phyloP scores from a whole-genome alignment of 345 rosid genomes.

The Sonneratia alba region DNA sequence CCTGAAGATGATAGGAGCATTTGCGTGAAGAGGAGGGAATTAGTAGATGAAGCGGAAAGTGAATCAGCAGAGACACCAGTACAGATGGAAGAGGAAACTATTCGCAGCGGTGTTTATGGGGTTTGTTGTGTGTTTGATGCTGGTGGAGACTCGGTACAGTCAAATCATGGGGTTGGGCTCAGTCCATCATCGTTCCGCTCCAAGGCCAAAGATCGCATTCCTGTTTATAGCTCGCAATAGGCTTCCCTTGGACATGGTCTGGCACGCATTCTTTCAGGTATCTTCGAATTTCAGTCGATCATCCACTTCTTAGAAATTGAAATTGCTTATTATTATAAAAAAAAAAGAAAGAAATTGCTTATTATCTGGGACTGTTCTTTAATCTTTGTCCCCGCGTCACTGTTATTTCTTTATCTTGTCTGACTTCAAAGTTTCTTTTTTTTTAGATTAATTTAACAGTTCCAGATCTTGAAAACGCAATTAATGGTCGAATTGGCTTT shows the following conservation, averaged over 20 bases:
- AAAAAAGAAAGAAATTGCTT: no score
- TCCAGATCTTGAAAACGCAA: no score
- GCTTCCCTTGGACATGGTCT: conserved; percentile 68
- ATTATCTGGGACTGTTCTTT: no score
- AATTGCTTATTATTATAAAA: background rate
- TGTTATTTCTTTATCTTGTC: no score
- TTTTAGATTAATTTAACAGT: no score
- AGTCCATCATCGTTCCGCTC: conserved; percentile 27
- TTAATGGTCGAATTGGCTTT: no score
- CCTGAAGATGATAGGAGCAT: conserved; percentile 1
- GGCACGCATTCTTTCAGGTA: conserved; percentile 85
- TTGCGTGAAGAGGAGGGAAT: conserved; percentile 8
- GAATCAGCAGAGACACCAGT: conserved; percentile 36
- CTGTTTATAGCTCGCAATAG: conserved; percentile 84
- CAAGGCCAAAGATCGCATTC: conserved; percentile 63
- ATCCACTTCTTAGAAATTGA: background rate
- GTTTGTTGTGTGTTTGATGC: conserved; percentile 47
- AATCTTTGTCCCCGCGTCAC: no score
- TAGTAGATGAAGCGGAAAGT: conserved; percentile 62
- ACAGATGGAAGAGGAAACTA: conserved; percentile 66
- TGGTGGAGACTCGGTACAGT: conserved; percentile 54
- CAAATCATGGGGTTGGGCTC: conserved; percentile 37
- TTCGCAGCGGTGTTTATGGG: conserved; percentile 29
- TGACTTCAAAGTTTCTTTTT: no score
- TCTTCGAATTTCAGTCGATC: background rate